Evolutionary conservation across 768 basidiomycete genomes (phyloP).

Genomic region (Neoboletus brunneissimus): DNA sequence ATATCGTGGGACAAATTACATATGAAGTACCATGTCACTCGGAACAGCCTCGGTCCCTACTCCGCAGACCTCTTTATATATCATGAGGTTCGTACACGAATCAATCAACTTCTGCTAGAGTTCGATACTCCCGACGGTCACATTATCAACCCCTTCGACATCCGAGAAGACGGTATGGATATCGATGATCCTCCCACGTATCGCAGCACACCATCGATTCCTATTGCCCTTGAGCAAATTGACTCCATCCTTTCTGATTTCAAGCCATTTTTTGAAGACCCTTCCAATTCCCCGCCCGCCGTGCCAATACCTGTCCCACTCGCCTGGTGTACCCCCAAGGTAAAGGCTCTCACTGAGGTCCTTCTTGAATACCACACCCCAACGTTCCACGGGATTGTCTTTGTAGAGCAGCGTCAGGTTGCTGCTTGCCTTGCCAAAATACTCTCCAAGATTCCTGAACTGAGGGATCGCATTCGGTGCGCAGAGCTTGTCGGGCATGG

Average conservation of each 20-base stretch:
- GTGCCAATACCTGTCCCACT: slow-evolving; percentile 44
- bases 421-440: slow-evolving; percentile 68
- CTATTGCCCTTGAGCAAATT: slow-evolving; percentile 46
- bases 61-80: slow-evolving; percentile 72
- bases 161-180: slow-evolving; percentile 27
- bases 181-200: slow-evolving; percentile 23
- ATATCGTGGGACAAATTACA: slow-evolving; percentile 61
- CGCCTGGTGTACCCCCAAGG: slow-evolving; percentile 74
- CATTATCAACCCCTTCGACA: slow-evolving; percentile 13
- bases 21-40: slow-evolving; percentile 59
- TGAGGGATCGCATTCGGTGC: slow-evolving; percentile 55
- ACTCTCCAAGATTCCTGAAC: slow-evolving; percentile 55
- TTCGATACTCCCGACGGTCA: slow-evolving; percentile 19
- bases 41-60: slow-evolving; percentile 66
- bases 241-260: slow-evolving; percentile 48
- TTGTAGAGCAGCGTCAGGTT: slow-evolving; percentile 82
- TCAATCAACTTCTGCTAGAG: slow-evolving; percentile 40
- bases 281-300: slow-evolving; percentile 25
- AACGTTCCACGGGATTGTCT: slow-evolving; percentile 79
- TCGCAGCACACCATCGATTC: slow-evolving; percentile 24
- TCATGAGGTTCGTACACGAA: slow-evolving; percentile 52
- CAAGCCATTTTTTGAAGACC: slow-evolving; percentile 37
- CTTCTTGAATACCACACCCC: slow-evolving; percentile 51
- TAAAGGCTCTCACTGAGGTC: slow-evolving; percentile 58
- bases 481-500: slow-evolving; percentile 75